These are phyloP conservation scores for Cryptosporidium canis DNA, from an alignment of 169 alveolate genomes.

Conservation along the genomic window DNA sequence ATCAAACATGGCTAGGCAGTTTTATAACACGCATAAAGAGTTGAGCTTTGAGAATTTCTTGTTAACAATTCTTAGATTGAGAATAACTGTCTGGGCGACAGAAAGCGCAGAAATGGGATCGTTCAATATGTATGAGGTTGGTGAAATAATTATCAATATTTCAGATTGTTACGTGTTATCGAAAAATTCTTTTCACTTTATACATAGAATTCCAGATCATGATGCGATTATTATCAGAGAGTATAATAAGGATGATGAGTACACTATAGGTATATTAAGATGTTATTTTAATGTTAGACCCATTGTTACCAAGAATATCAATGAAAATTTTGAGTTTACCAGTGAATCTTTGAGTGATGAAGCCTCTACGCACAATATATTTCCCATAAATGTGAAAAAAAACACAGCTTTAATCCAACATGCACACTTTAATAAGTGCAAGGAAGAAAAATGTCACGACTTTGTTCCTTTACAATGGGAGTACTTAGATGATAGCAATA, in stretches of 20 bases:
- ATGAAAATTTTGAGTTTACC: background rate
- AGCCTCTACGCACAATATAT: background rate
- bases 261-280: conserved; percentile 39
- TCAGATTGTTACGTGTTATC: conserved; percentile 17
- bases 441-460: conserved; percentile 33
- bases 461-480: conserved; percentile 76
- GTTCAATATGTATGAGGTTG: conserved; percentile 1
- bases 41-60: conserved; percentile 2
- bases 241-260: background rate
- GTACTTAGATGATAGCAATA: conserved; percentile 75
- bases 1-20: background rate
- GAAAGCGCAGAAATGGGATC: background rate
- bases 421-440: background rate
- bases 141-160: conserved; percentile 5
- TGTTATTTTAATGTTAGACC: conserved; percentile 20
- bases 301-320: background rate
- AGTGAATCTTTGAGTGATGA: background rate
- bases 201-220: conserved; percentile 25
- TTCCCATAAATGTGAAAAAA: too few species aligned
- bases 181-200: conserved; percentile 12
- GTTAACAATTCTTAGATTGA: conserved; percentile 5
- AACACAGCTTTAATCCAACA: background rate
- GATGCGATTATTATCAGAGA: background rate
- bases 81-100: conserved; percentile 39
- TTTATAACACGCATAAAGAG: background rate